Percentiles rank a stretch among this genome's conserved stretches.
Evolutionary conservation across 306 rosid genomes (phyloP).

Genomic region (Lotus japonicus): DNA sequence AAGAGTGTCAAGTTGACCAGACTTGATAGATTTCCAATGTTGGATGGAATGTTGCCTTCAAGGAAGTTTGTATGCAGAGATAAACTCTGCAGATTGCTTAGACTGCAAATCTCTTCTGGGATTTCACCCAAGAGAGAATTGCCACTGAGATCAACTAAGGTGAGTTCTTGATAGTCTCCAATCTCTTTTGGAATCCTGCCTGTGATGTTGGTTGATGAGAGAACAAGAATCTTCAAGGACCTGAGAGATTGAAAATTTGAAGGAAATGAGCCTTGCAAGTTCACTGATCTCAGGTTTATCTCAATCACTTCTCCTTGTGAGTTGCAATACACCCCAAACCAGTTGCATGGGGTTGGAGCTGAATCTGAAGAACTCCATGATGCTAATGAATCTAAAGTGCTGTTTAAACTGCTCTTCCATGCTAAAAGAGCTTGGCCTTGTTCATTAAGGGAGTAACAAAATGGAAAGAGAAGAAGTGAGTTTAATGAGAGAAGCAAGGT

Average conservation of each 20-base stretch:
- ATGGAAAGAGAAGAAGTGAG: slow-evolving; percentile 51
- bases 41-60: slow-evolving; percentile 62
- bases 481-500: slow-evolving; percentile 46
- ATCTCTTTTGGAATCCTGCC: slow-evolving; percentile 68
- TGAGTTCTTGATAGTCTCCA: slow-evolving; percentile 54
- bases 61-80: slow-evolving; percentile 51
- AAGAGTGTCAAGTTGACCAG: slow-evolving; percentile 57
- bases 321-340: slow-evolving; percentile 75
- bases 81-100: slow-evolving; percentile 47
- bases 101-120: slow-evolving; percentile 69
- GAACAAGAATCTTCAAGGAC: slow-evolving; percentile 45
- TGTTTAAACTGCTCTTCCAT: slow-evolving; percentile 77
- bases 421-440: slow-evolving; percentile 73
- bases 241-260: slow-evolving; percentile 57
- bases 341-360: slow-evolving; percentile 60
- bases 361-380: slow-evolving; percentile 58
- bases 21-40: slow-evolving; percentile 64
- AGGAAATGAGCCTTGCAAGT: slow-evolving; percentile 80
- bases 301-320: slow-evolving; percentile 50
- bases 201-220: slow-evolving; percentile 60
- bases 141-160: slow-evolving; percentile 51
- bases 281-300: slow-evolving; percentile 46
- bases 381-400: slow-evolving; percentile 34
- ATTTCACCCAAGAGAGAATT: slow-evolving; percentile 67
- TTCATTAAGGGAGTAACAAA: slow-evolving; percentile 62